Evolutionary conservation across 495 filamentous ascomycete species (phyloP).

Genomic region (Xylaria longipes): DNA sequence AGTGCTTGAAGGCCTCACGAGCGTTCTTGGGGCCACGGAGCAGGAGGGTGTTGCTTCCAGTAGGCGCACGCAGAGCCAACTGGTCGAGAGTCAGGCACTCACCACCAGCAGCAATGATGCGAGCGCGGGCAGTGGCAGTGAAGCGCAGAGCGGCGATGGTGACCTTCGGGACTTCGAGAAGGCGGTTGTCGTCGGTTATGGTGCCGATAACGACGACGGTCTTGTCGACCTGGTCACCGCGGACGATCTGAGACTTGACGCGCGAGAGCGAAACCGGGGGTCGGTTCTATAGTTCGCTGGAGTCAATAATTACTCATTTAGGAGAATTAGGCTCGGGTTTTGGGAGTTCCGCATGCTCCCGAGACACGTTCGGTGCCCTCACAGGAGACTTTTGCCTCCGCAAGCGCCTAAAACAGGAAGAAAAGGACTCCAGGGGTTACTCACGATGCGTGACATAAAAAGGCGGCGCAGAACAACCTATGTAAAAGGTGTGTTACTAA

Average conservation of each 20-base stretch:
- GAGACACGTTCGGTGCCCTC: too few relatives aligned
- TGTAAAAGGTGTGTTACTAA: background rate
- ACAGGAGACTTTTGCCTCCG: too few relatives aligned
- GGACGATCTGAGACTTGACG: conserved; percentile 74
- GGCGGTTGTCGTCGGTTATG: conserved; percentile 95
- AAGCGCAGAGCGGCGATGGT: conserved; percentile 91
- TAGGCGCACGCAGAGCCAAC: conserved; percentile 90
- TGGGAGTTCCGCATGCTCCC: too few relatives aligned
- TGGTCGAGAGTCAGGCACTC: conserved; percentile 95
- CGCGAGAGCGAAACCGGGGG: conserved; percentile 92
- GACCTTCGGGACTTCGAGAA: conserved; percentile 86
- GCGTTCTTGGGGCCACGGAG: conserved; percentile 96
- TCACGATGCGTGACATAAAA: conserved; percentile 94
- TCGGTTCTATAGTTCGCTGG: too few relatives aligned
- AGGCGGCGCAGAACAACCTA: conserved; percentile 80
- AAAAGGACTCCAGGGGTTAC: too few relatives aligned
- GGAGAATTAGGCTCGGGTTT: too few relatives aligned
- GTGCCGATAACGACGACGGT: conserved; percentile 92
- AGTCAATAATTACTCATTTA: too few relatives aligned
- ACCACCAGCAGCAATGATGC: conserved; percentile 91
- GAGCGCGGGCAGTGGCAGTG: conserved; percentile 91
- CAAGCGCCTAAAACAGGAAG: too few relatives aligned
- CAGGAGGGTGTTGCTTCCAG: conserved; percentile 91
- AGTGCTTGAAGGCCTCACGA: conserved; percentile 97
- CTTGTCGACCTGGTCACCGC: conserved; percentile 72